phyloP scores from a whole-genome alignment of 768 basidiomycete genomes.

The Boletus rubescentipes region DNA sequence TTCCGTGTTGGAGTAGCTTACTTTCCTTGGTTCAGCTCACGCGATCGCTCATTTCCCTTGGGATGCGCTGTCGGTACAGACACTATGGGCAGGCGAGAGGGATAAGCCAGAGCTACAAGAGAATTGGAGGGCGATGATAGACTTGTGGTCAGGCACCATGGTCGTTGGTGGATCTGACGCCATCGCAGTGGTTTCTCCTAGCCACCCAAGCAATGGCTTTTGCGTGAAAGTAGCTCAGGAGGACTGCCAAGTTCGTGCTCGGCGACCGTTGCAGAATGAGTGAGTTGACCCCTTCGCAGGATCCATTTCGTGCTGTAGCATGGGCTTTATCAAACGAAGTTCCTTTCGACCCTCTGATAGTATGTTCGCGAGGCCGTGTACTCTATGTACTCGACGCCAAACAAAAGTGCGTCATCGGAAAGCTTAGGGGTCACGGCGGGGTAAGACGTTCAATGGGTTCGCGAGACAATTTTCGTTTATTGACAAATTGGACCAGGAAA shows the following conservation, averaged over 20 bases:
- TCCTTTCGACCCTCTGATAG: constrained; percentile 56
- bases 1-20: constrained; percentile 17
- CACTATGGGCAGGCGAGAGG: constrained; percentile 37
- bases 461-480: background rate
- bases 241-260: constrained; percentile 17
- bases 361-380: constrained; percentile 54
- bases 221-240: constrained; percentile 37
- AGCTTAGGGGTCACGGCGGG: constrained; percentile 69
- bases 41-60: constrained; percentile 49
- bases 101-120: constrained; percentile 31
- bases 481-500: constrained; percentile 42
- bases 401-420: constrained; percentile 40
- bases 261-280: background rate
- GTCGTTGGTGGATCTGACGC: constrained; percentile 44
- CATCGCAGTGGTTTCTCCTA: constrained; percentile 38
- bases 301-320: constrained; percentile 40
- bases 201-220: constrained; percentile 18
- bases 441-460: constrained; percentile 41
- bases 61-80: constrained; percentile 37
- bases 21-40: constrained; percentile 35
- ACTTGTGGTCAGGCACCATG: constrained; percentile 50
- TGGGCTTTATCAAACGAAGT: constrained; percentile 53
- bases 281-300: constrained; percentile 16
- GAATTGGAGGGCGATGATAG: constrained; percentile 47
- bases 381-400: constrained; percentile 56